Base-by-base conservation (phyloP, 768 basidiomycete genomes). In the Epithele typhae region DNA sequence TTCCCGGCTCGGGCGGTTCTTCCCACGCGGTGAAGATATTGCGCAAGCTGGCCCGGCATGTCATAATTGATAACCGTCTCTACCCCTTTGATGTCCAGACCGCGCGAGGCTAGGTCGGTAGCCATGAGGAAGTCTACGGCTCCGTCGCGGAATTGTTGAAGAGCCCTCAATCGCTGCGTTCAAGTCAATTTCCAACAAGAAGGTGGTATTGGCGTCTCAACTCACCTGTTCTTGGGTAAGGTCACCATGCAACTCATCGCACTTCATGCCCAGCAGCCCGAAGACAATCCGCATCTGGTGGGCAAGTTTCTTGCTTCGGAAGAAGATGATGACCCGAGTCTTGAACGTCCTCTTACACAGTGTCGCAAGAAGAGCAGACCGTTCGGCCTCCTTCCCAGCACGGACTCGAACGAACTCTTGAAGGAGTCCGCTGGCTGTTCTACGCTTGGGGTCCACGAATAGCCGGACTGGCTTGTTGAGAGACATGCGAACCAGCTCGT, bases 41-140 rank as follows among this genome's bases (percentile, higher is more conserved):
- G 92, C 7, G 89, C 82, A 25, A 97, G 71, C 59, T 93, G 88
- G 17, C 80, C 77, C 9, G 96, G 96, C 95, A 98, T 96, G 63
- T 99, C 96, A 62, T 94, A 98, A 66, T 99, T 99, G 64, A 99
- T 93, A 52, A 99, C 92, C 2, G 92, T 93, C 61, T 98, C 91
- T 21, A 97, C 84, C 14, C 94, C 94, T 63, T 94, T 95, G 72
- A 99, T 96, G 68, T 98, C 95, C 23, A 99, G 75, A 66, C 96
- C 91, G 50, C 93, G 83, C 45, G 93, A 89, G 25, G 96, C 96
- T 27, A 99, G 71, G 63, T 98, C 96, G 1, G 96, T 99, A 3
- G 94, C 95, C 76, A 99, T 87, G 8, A 99, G 72, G 65, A 82
- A 98, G 64, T 93, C 88, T n/a, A 88, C 88, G 22, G 75, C 63